Percentiles rank a stretch among this genome's conserved stretches.
Conservation (phyloP, 2,329 filamentous ascomycete species). For the Trichophyton verrucosum region DNA sequence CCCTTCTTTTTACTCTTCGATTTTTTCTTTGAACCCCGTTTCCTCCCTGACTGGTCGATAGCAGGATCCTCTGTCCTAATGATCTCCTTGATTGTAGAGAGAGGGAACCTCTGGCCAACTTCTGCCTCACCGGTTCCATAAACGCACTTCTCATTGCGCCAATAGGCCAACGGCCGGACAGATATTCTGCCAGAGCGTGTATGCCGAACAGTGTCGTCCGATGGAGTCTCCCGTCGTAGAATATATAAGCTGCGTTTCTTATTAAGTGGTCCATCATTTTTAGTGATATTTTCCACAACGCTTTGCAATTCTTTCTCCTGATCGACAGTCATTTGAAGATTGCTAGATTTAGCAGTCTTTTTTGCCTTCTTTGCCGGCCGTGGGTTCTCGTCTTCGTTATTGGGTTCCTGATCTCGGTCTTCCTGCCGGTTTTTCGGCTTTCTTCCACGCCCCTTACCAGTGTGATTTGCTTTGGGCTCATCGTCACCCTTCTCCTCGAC, state of each 20-base stretch:
- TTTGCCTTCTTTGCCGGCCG: slow-evolving; percentile 24
- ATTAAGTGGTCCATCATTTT: slow-evolving; percentile 30
- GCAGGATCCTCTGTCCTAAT: slow-evolving; percentile 57
- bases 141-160: slow-evolving; percentile 70
- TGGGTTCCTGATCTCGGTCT: background rate
- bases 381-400: slow-evolving; percentile 17
- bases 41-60: slow-evolving; percentile 21
- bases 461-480: slow-evolving; percentile 1
- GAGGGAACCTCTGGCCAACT: slow-evolving; percentile 45
- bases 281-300: slow-evolving; percentile 33
- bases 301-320: slow-evolving; percentile 28
- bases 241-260: slow-evolving; percentile 40
- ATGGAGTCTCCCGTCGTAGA: slow-evolving; percentile 39
- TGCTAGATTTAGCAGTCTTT: slow-evolving; percentile 16
- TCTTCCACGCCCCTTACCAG: slow-evolving; percentile 22
- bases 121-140: slow-evolving; percentile 52
- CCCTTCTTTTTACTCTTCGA: slow-evolving; percentile 25
- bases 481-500: background rate
- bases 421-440: slow-evolving; percentile 19
- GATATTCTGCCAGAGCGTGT: slow-evolving; percentile 68
- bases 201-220: slow-evolving; percentile 46
- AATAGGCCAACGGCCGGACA: slow-evolving; percentile 67
- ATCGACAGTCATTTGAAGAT: slow-evolving; percentile 20
- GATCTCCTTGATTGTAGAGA: slow-evolving; percentile 63
- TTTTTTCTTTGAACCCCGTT: slow-evolving; percentile 26